phyloP scores from a whole-genome alignment of 2,329 filamentous ascomycete genomes.

The Fusarium globosum region DNA sequence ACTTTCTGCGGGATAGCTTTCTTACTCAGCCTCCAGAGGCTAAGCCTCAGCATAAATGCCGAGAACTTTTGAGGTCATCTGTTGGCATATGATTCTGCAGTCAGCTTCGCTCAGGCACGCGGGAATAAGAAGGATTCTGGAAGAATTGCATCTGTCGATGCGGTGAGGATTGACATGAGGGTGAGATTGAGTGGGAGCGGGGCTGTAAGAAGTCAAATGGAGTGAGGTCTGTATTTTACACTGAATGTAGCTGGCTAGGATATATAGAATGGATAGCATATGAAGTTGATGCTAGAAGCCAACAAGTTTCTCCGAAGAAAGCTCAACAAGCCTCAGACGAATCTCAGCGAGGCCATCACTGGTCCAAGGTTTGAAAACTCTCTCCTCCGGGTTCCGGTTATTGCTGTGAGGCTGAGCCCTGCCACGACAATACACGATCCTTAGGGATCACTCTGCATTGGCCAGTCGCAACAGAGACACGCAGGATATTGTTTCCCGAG shows the following conservation, averaged over 20 bases:
- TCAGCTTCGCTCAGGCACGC: background rate
- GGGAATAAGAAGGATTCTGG: background rate
- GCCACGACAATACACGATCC: background rate
- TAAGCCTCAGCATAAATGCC: background rate
- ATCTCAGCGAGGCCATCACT: background rate
- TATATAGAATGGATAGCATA: too few species aligned
- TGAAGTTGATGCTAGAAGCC: background rate
- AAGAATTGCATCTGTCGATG: background rate
- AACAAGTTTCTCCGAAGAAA: too few species aligned
- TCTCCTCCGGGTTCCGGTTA: background rate
- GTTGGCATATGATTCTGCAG: background rate
- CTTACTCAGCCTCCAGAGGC: background rate
- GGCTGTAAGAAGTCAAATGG: background rate
- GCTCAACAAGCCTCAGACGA: accelerated
- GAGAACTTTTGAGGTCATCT: background rate
- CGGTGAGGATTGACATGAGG: background rate
- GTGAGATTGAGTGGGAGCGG: background rate
- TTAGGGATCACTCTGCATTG: background rate
- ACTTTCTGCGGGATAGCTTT: background rate
- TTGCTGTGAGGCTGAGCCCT: background rate
- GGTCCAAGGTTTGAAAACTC: too few species aligned
- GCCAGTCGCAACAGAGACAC: background rate
- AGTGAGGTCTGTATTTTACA: background rate
- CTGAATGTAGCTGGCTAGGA: too few species aligned
- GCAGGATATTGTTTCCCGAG: background rate